Base-by-base conservation (phyloP, 1,284 basidiomycete species). In the Puccinia novopanici region DNA sequence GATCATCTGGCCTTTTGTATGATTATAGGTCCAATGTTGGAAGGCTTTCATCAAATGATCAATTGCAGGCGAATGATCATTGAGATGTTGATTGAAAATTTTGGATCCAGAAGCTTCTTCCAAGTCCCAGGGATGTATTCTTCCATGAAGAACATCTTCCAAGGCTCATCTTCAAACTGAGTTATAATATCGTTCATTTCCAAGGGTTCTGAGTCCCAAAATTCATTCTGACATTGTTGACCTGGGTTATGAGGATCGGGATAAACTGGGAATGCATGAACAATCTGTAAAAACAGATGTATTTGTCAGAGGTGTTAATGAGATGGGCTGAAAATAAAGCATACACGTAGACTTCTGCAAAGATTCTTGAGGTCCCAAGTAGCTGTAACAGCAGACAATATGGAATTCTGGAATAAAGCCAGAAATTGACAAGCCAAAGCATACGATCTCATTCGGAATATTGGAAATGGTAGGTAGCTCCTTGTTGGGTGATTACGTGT, bases 381-480 rank as follows among this genome's bases (percentile, higher is more conserved):
- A 37, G 59, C 30, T 6, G 8, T 37, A 37, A 5, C 2, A 61
- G 59, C 34, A 5, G 34, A 12, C 13, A 61, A 37, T 6, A 61
- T 19, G 2, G 17, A 34, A 8, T 61, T 34, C 2, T 10, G 3
- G 17, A 61, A 61, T 61, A 61, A 37, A 12, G 59, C 27, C 59
- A 61, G 2, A 24, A 61, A 61, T 61, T 61, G 59, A 8, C 30
- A 24, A 61, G 59, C 59, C 12, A 24, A n/a, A 34, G 59, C 59
- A 61, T 61, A 61, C 5, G 59, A 37, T 61, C 59, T 37, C 30
- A 37, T 37, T 13, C 17, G 59, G 30, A 37, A 61, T 8, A 61
- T 61, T 37, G 59, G 59, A 61, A 61, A 61, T 4, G 59, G 59
- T 19, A 61, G 30, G 59, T 37, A 37, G 59, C 59, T 61, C 3